Evolutionary conservation across 2,329 filamentous ascomycete species (phyloP).

Genomic region (Neocucurbitaria cava): DNA sequence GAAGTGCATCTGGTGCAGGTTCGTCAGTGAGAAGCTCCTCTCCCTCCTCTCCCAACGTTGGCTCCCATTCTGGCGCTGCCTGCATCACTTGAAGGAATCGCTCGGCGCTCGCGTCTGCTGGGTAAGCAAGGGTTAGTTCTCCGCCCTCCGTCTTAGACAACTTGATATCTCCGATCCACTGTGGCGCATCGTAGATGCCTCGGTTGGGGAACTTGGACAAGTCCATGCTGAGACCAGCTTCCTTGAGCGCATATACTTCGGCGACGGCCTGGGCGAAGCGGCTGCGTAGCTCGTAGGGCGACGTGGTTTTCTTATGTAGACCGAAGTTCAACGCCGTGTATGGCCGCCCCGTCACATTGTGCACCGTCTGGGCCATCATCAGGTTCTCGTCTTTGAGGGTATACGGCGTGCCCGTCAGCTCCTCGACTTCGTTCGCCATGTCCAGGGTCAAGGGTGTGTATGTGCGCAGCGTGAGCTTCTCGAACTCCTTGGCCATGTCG

Average conservation of each 20-base stretch:
- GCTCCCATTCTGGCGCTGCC: slow-evolving; percentile 24
- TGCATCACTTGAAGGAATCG: slow-evolving; percentile 33
- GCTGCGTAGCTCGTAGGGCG: slow-evolving; percentile 29
- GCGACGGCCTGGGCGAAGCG: slow-evolving; percentile 64
- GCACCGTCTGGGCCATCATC: slow-evolving; percentile 35
- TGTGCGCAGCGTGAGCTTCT: slow-evolving; percentile 43
- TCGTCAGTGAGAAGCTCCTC: slow-evolving; percentile 31
- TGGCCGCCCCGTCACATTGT: slow-evolving; percentile 44
- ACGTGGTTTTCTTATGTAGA: slow-evolving; percentile 20
- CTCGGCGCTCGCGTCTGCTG: slow-evolving; percentile 24
- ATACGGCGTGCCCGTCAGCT: slow-evolving; percentile 39
- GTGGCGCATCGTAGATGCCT: slow-evolving; percentile 35
- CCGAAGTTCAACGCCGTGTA: slow-evolving; percentile 39
- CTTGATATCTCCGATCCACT: slow-evolving; percentile 40
- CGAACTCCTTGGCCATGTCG: slow-evolving; percentile 40
- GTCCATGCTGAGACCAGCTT: slow-evolving; percentile 36
- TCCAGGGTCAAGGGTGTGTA: slow-evolving; percentile 39
- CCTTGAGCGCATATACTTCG: slow-evolving; percentile 59
- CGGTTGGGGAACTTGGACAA: slow-evolving; percentile 34
- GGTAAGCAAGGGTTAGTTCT: slow-evolving; percentile 31
- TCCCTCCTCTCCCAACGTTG: slow-evolving; percentile 13
- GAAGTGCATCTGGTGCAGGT: slow-evolving; percentile 17
- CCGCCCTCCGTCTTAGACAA: slow-evolving; percentile 26
- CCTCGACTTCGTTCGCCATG: slow-evolving; percentile 42
- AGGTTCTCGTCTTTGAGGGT: slow-evolving; percentile 38